A percentile compares a stretch with the other conserved stretches of the same genome.
phyloP scores from a whole-genome alignment of 148 eudicot genomes.

The Nyssa sinensis region DNA sequence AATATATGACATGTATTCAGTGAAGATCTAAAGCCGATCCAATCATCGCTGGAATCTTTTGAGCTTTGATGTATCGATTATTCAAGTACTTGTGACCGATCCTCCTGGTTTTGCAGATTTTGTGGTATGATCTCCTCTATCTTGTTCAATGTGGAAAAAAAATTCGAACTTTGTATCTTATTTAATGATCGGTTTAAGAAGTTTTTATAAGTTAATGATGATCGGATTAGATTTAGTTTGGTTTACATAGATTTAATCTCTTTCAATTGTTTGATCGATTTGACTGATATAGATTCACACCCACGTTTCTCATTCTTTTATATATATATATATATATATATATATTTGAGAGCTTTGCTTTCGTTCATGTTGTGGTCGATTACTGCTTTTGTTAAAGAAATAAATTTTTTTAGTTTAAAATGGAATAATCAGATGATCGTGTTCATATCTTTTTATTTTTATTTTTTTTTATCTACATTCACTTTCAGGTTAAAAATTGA shows the following conservation, averaged over 20 bases:
- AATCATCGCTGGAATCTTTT: not conserved
- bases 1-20: not conserved
- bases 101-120: conserved; percentile 42
- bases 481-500: not conserved
- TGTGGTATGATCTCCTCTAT: conserved; percentile 29
- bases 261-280: not conserved
- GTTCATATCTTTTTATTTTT: too few species aligned
- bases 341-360: too few species aligned
- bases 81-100: conserved; percentile 45
- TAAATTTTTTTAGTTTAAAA: not conserved
- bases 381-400: too few species aligned
- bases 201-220: not conserved
- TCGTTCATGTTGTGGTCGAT: too few species aligned
- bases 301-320: not conserved
- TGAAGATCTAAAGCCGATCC: conserved; percentile 19
- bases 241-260: not conserved
- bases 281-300: not conserved
- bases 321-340: too few species aligned
- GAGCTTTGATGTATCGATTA: conserved; percentile 31
- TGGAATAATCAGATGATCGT: not conserved
- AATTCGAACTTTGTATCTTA: not conserved
- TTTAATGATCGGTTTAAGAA: conserved; percentile 18
- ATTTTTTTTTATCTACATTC: not conserved
- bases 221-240: conserved; percentile 16
- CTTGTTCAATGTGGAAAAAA: not conserved